These are phyloP conservation scores for Colletotrichum plurivorum DNA, from an alignment of 2,329 filamentous ascomycete genomes.

Conservation along the genomic window DNA sequence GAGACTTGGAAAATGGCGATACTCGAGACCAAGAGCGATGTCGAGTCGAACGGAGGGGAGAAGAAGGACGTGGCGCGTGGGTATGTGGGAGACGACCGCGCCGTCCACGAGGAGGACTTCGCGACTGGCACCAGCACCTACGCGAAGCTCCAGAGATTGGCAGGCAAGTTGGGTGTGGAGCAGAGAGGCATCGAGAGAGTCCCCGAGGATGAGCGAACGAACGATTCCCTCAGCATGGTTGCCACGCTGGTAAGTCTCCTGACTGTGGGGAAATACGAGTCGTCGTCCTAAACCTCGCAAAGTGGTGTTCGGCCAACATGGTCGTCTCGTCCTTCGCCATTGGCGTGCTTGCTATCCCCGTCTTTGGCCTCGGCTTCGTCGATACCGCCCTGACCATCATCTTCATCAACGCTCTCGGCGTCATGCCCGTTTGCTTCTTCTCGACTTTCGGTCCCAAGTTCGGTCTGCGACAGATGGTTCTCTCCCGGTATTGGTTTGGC, in stretches of 20 bases:
- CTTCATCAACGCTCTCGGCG: constrained; percentile 83
- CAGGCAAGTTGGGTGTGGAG: constrained; percentile 77
- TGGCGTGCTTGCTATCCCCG: constrained; percentile 76
- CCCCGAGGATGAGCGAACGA: constrained; percentile 76
- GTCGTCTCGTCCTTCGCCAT: constrained; percentile 83
- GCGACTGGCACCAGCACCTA: constrained; percentile 41
- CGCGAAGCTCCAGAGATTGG: constrained; percentile 69
- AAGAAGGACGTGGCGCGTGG: constrained; percentile 33
- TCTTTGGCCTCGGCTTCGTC: constrained; percentile 80
- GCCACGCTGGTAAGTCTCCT: constrained; percentile 75
- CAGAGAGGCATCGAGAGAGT: constrained; percentile 83
- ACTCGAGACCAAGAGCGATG: constrained; percentile 37
- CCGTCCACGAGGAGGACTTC: constrained; percentile 28
- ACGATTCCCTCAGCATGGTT: constrained; percentile 75
- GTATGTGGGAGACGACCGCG: constrained; percentile 22
- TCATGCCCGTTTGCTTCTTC: constrained; percentile 81
- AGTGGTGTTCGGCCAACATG: constrained; percentile 84
- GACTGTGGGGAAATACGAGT: too few relatives aligned
- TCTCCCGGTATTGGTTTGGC: constrained; percentile 84
- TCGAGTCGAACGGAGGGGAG: constrained; percentile 32
- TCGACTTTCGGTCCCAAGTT: constrained; percentile 82
- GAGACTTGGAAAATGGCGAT: constrained; percentile 20
- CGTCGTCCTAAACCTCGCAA: not conserved
- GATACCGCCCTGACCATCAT: constrained; percentile 80
- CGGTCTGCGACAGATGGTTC: constrained; percentile 84